A percentile compares a stretch with the other conserved stretches of the same genome.
phyloP scores from a whole-genome alignment of 176 grass and related monocot species.

The Alopecurus myosuroides region DNA sequence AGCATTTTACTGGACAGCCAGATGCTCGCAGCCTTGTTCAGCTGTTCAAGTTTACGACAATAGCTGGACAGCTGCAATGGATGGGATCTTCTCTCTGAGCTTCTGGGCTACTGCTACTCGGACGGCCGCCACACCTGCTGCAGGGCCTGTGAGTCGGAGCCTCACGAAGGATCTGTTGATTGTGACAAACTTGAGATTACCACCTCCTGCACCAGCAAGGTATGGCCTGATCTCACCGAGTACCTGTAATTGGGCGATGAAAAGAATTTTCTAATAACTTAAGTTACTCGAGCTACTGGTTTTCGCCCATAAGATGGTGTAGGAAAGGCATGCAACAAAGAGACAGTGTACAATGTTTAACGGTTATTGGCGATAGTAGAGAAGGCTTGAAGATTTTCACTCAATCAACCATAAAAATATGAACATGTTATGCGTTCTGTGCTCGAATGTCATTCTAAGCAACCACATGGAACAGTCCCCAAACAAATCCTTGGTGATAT shows the following conservation, averaged over 20 bases:
- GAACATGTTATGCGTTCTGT: neutral
- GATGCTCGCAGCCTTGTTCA: neutral
- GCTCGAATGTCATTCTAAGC: neutral
- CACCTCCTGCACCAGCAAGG: constrained; percentile 69
- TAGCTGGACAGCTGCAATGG: constrained; percentile 54
- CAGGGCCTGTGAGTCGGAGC: constrained; percentile 55
- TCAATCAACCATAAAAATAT: neutral
- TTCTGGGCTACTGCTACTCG: constrained; percentile 64
- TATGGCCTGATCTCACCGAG: constrained; percentile 80
- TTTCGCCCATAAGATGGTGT: neutral
- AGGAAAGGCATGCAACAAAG: neutral
- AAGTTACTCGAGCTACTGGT: neutral
- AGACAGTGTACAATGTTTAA: neutral
- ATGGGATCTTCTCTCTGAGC: constrained; percentile 80
- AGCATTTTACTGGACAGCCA: neutral
- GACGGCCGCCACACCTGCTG: constrained; percentile 70
- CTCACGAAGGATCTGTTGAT: constrained; percentile 54
- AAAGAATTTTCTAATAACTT: neutral
- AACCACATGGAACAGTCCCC: neutral
- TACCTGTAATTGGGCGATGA: constrained; percentile 30
- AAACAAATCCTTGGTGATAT: too few relatives aligned
- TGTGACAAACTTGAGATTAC: constrained; percentile 46
- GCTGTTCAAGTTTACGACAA: constrained; percentile 31
- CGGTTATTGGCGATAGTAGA: neutral
- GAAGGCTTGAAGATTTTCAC: neutral